Evolutionary conservation across 2,329 filamentous ascomycete genomes (phyloP).

Genomic region (Xylariomycetidae sp.): DNA sequence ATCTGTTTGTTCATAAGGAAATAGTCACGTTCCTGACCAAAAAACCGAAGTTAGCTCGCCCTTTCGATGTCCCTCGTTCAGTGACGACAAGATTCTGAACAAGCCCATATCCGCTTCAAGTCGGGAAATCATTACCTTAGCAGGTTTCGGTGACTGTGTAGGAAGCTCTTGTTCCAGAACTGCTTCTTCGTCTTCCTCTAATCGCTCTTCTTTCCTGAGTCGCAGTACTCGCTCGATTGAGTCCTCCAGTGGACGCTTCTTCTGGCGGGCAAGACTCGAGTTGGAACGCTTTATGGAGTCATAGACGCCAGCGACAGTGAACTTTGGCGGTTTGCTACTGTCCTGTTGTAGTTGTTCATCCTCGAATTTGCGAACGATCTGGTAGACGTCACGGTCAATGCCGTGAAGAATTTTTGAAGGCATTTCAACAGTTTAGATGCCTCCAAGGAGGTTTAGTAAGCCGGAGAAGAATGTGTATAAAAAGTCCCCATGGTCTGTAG

Average conservation of each 20-base stretch:
- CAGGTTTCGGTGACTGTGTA: constrained; percentile 19
- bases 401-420: no score
- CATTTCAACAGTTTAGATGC: no score
- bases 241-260: constrained; percentile 77
- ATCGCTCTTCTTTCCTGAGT: constrained; percentile 62
- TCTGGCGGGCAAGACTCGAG: constrained; percentile 76
- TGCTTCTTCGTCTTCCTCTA: constrained; percentile 39
- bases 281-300: constrained; percentile 80
- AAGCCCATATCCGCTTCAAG: no score
- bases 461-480: no score
- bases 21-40: constrained; percentile 21
- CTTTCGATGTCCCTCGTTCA: no score
- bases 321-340: constrained; percentile 45
- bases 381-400: constrained; percentile 74
- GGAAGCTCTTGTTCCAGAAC: constrained; percentile 18
- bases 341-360: constrained; percentile 66
- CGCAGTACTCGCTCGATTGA: constrained; percentile 78
- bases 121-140: constrained; percentile 21
- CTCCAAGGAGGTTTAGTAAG: no score
- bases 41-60: no score
- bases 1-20: constrained; percentile 38
- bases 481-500: no score
- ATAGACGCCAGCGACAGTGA: constrained; percentile 63
- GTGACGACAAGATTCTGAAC: no score
- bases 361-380: constrained; percentile 71